Evolutionary conservation across 805 yeast species (phyloP).

Genomic region (Cyberlindnera americana): DNA sequence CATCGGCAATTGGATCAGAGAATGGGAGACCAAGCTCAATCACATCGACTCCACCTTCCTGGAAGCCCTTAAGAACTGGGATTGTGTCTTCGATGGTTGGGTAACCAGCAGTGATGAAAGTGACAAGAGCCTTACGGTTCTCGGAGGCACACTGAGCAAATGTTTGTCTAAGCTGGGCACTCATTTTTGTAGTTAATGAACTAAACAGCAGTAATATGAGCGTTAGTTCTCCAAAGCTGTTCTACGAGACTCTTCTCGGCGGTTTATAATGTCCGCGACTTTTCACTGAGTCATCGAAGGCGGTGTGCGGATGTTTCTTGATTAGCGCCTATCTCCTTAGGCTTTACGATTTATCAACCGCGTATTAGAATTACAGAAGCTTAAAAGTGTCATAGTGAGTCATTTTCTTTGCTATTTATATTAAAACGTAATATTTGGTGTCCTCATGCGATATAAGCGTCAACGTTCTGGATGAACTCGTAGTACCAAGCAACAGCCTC

Average conservation of each 20-base stretch:
- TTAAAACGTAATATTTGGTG: neutral
- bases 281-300: slow-evolving; percentile 2
- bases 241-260: too few species aligned
- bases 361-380: too few species aligned
- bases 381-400: neutral
- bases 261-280: neutral
- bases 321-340: neutral
- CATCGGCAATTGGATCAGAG: slow-evolving; percentile 98
- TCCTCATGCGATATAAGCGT: slow-evolving; percentile 32
- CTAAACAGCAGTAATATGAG: too few species aligned
- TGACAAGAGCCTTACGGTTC: slow-evolving; percentile 81
- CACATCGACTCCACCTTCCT: slow-evolving; percentile 92
- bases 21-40: slow-evolving; percentile 96
- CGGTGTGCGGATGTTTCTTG: slow-evolving; percentile 8
- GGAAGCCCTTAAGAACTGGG: slow-evolving; percentile 82
- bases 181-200: slow-evolving; percentile 11
- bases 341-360: too few species aligned
- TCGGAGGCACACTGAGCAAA: slow-evolving; percentile 58
- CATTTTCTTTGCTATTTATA: too few species aligned
- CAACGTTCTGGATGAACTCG: slow-evolving; percentile 14
- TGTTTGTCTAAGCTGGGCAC: slow-evolving; percentile 50
- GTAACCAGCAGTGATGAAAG: slow-evolving; percentile 92
- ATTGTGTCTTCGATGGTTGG: slow-evolving; percentile 87
- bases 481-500: slow-evolving; percentile 15
- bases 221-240: too few species aligned